phyloP scores from a whole-genome alignment of 2,329 filamentous ascomycete genomes.

The Aspergillus vadensis region DNA sequence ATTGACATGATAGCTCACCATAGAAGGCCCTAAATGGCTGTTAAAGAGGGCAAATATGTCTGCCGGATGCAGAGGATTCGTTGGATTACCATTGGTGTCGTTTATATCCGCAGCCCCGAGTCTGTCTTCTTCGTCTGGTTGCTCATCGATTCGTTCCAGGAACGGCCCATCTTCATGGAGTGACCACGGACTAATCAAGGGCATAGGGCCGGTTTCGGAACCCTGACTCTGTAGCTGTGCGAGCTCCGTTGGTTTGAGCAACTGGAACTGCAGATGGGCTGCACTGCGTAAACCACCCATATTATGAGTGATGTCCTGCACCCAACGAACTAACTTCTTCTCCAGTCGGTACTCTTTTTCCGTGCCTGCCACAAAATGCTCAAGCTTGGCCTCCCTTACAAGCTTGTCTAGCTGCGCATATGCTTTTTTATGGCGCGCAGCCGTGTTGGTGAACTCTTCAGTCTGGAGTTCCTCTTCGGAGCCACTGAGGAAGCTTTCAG shows the following conservation, averaged over 20 bases:
- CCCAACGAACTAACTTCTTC: conserved; percentile 75
- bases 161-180: conserved; percentile 48
- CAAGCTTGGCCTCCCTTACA: conserved; percentile 81
- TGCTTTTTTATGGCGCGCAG: conserved; percentile 65
- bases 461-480: conserved; percentile 75
- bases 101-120: conserved; percentile 22
- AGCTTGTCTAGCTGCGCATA: conserved; percentile 73
- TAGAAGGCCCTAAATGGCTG: conserved; percentile 81
- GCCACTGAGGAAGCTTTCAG: conserved; percentile 79
- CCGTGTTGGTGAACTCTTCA: conserved; percentile 64
- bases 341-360: conserved; percentile 80
- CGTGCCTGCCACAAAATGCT: conserved; percentile 79
- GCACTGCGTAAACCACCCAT: conserved; percentile 89
- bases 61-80: conserved; percentile 53
- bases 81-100: conserved; percentile 14
- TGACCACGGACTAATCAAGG: conserved; percentile 35
- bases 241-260: conserved; percentile 65
- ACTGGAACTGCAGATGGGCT: conserved; percentile 81
- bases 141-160: conserved; percentile 65
- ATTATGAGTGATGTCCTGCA: conserved; percentile 83
- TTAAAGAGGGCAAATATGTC: conserved; percentile 95
- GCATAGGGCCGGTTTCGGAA: conserved; percentile 17
- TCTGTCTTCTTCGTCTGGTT: conserved; percentile 56
- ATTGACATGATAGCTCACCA: conserved; percentile 51
- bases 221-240: conserved; percentile 19